phyloP scores from a whole-genome alignment of 2,329 filamentous ascomycete genomes.

The Ceratocystis variospora region DNA sequence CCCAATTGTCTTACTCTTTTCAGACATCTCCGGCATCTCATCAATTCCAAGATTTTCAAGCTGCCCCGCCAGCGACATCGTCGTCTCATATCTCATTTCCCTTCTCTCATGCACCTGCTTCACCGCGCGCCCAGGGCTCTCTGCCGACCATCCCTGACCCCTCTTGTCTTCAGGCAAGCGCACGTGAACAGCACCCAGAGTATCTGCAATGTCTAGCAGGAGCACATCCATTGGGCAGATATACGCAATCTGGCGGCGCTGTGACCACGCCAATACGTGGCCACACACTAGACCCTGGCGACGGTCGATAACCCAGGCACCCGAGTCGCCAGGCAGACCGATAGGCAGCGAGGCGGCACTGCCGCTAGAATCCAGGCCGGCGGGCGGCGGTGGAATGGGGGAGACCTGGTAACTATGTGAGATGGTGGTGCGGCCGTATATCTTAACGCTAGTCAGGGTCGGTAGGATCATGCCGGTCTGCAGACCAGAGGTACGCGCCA shows the following conservation, averaged over 20 bases:
- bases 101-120: background rate
- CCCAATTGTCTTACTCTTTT: conserved; percentile 8
- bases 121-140: conserved; percentile 11
- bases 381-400: conserved; percentile 16
- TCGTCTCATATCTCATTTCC: conserved; percentile 4
- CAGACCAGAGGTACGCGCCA: conserved; percentile 73
- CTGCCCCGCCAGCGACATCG: conserved; percentile 7
- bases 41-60: background rate
- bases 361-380: background rate
- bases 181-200: conserved; percentile 56
- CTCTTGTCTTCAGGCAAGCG: conserved; percentile 49
- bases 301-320: conserved; percentile 82
- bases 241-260: conserved; percentile 68
- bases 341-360: conserved; percentile 29
- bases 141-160: conserved; percentile 26
- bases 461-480: conserved; percentile 65
- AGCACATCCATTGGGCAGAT: conserved; percentile 92
- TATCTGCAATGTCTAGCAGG: conserved; percentile 70
- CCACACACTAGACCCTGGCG: conserved; percentile 68
- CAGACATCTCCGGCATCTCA: conserved; percentile 5
- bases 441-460: conserved; percentile 70
- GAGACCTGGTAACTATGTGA: conserved; percentile 53
- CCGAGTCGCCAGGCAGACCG: conserved; percentile 74
- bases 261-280: conserved; percentile 79
- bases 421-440: conserved; percentile 70